Base-by-base conservation (phyloP, 2,329 filamentous ascomycete genomes). In the Pseudogymnoascus sp. region DNA sequence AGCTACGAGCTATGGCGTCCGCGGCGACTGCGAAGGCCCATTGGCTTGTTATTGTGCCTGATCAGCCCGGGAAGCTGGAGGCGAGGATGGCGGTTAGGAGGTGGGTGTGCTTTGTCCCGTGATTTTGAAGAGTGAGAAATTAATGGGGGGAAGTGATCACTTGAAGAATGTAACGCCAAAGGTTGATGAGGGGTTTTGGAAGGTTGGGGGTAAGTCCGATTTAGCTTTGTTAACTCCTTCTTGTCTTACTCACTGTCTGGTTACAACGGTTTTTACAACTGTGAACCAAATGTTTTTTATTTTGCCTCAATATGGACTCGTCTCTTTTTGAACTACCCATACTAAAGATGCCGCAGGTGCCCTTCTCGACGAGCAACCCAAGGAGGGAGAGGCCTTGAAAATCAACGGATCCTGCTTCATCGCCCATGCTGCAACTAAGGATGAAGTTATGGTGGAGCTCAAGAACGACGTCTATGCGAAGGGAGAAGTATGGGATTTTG, bases 401-500 rank as follows among this genome's bases (percentile, higher is more conserved):
- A 91, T 94, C 76, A 83, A 84, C 65, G 91, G 90, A 42, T 91
- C 87, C 72, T 83, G 86, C 15, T 76, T 94, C 70, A 78, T 95
- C 29, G 78, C 84, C 39, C 74, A 82, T 31, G 90, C 88, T 6
- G 81, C 84, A 65, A 86, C 81, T 7, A 84, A 82, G 68, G 87
- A 92, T 66, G 87, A 91, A 72, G 83, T 90, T 1, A 72, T 87
- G 40, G 81, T 87, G 68, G 71, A 82, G 60, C 72, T 96, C 55
- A 83, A 82, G 73, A 80, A 83, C 58, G 92, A 96, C 76, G 77
- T 92, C 8, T 96, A 96, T 75, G 78, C 80, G 8, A 80, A 76
- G 64, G 79, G 75, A 45, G 89, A 86, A 0, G 91, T 95, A 7
- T 96, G 92, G 92, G 90, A 96, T 77, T 71, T 88, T 63, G 82